These are phyloP conservation scores for Linanthus parryae DNA, from an alignment of 148 eudicot species.

Conservation along the genomic window DNA sequence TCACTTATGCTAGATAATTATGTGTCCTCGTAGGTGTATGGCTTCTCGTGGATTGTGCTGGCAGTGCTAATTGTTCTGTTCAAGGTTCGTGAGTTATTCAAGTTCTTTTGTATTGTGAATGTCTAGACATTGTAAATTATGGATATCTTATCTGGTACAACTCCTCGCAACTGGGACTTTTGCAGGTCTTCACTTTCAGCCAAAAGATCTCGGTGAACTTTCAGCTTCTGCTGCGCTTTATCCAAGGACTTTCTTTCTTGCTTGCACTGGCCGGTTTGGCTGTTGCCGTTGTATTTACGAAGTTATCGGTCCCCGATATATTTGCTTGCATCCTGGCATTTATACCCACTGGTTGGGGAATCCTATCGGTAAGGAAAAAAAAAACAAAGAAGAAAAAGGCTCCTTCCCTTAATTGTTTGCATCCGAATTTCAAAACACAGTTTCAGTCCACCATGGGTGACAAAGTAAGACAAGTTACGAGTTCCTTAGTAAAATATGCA, in stretches of 20 bases:
- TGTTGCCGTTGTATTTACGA: constrained; percentile 52
- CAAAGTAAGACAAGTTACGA: no score
- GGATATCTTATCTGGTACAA: constrained; percentile 5
- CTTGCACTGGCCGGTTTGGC: constrained; percentile 67
- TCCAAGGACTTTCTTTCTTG: constrained; percentile 84
- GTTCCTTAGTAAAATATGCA: no score
- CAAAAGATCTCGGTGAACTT: constrained; percentile 96
- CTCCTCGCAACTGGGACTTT: neutral
- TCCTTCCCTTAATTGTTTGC: constrained; percentile 2
- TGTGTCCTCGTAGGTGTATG: constrained; percentile 91
- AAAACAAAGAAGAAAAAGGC: no score
- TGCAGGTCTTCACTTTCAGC: constrained; percentile 95
- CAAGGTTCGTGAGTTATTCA: constrained; percentile 49
- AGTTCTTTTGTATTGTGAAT: constrained; percentile 4
- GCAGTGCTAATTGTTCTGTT: constrained; percentile 71
- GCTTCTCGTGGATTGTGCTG: constrained; percentile 83
- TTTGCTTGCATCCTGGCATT: constrained; percentile 91
- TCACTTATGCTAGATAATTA: no score
- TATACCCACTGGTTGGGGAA: constrained; percentile 95
- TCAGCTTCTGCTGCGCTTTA: constrained; percentile 82
- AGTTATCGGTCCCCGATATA: constrained; percentile 52
- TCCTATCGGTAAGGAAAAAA: constrained; percentile 79
- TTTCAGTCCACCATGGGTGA: no score
- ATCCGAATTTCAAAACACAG: no score
- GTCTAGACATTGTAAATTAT: neutral